Evolutionary conservation across 2,329 filamentous ascomycete species (phyloP).

Genomic region (Pseudogymnoascus verrucosus): DNA sequence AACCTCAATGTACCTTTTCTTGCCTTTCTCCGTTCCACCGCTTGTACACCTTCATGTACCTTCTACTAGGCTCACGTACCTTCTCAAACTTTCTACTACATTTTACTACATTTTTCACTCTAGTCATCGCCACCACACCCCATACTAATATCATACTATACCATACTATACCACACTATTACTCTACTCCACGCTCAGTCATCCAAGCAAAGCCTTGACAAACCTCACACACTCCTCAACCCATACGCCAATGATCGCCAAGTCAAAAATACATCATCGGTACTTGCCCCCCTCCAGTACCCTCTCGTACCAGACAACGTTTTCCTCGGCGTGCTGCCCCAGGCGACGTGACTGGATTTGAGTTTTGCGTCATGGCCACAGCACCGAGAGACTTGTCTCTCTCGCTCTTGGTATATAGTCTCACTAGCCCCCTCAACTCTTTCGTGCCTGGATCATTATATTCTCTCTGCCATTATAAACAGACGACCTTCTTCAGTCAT

Average conservation of each 20-base stretch:
- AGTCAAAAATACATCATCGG: background rate
- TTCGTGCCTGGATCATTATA: background rate
- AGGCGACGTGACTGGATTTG: background rate
- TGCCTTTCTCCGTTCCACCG: background rate
- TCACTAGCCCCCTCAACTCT: background rate
- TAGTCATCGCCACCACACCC: background rate
- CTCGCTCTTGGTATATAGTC: background rate
- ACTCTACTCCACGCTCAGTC: background rate
- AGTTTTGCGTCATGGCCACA: background rate
- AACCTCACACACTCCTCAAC: background rate
- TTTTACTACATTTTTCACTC: background rate
- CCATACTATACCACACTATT: too few species aligned
- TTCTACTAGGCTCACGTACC: background rate
- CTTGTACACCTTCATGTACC: background rate
- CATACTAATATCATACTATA: too few species aligned
- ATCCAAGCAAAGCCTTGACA: background rate
- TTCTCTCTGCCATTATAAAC: background rate
- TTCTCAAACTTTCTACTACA: background rate
- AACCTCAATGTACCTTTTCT: background rate
- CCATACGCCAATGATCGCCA: conserved; percentile 1
- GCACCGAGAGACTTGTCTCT: background rate
- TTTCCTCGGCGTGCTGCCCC: background rate
- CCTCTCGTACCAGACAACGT: background rate
- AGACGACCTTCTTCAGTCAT: background rate
- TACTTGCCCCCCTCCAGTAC: background rate